Percentiles rank a stretch among this genome's conserved stretches.
These are phyloP conservation scores for Calonectria leucothoes DNA, from an alignment of 2,329 filamentous ascomycete species.

Conservation along the genomic window DNA sequence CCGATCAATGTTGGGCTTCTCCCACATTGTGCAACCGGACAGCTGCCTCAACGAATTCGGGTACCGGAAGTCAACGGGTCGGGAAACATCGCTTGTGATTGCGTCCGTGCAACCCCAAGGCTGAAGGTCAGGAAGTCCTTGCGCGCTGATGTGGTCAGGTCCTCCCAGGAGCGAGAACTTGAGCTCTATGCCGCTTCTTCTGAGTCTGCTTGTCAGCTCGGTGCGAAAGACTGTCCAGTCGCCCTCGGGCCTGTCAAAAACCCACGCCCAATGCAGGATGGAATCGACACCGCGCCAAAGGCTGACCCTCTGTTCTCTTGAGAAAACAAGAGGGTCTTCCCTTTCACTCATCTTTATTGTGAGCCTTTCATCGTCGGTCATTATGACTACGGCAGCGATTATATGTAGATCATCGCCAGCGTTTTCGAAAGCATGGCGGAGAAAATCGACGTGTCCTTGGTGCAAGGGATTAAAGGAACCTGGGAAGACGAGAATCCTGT, in stretches of 20 bases:
- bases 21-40: constrained; percentile 32
- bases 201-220: constrained; percentile 14
- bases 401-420: constrained; percentile 43
- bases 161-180: constrained; percentile 40
- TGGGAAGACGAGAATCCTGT: constrained; percentile 48
- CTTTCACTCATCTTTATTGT: constrained; percentile 33
- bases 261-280: constrained; percentile 40
- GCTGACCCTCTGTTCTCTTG: constrained; percentile 31
- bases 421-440: constrained; percentile 43
- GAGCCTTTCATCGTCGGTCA: constrained; percentile 39
- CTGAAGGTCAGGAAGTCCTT: constrained; percentile 18
- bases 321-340: constrained; percentile 26
- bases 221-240: constrained; percentile 30
- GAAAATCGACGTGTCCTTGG: constrained; percentile 46
- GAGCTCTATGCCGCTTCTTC: constrained; percentile 26
- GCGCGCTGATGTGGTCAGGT: constrained; percentile 35
- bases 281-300: constrained; percentile 39
- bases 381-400: constrained; percentile 46
- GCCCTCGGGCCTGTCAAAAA: constrained; percentile 32
- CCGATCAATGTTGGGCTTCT: constrained; percentile 11
- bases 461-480: constrained; percentile 54
- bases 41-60: constrained; percentile 38
- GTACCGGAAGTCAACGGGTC: constrained; percentile 40
- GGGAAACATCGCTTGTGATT: constrained; percentile 40
- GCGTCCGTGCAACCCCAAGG: constrained; percentile 39